Percentiles rank a stretch among this genome's conserved stretches.
Conservation (phyloP, 345 rosid genomes). For the Psidium friedrichsthalianum region DNA sequence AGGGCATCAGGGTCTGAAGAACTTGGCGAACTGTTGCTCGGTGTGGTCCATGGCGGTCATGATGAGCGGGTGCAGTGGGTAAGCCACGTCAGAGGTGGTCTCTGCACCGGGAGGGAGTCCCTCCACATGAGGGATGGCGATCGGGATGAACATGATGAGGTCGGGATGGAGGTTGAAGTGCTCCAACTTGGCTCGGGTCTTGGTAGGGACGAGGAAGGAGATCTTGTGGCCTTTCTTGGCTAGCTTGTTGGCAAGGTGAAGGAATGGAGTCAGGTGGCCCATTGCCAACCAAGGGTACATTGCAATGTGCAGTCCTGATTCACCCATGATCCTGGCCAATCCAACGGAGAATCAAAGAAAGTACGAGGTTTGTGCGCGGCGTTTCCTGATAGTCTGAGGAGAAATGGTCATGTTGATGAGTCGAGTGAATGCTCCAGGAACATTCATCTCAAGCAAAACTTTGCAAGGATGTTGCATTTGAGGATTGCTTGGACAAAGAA, state of each 20-base stretch:
- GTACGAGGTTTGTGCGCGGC: background rate
- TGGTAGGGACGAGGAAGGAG: constrained; percentile 33
- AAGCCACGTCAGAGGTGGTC: constrained; percentile 16
- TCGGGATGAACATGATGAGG: constrained; percentile 19
- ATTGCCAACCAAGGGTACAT: constrained; percentile 58
- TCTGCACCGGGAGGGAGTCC: constrained; percentile 24
- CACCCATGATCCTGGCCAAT: background rate
- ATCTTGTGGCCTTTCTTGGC: constrained; percentile 37
- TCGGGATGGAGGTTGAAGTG: constrained; percentile 23
- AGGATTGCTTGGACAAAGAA: background rate
- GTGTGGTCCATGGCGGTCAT: constrained; percentile 25
- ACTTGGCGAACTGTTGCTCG: background rate
- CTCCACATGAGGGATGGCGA: constrained; percentile 24
- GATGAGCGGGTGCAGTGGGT: constrained; percentile 3
- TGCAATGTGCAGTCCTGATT: constrained; percentile 14
- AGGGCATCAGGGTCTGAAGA: constrained; percentile 14
- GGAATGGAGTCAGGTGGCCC: constrained; percentile 48
- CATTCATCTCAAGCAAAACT: background rate
- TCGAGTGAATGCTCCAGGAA: too few relatives aligned
- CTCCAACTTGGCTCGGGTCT: constrained; percentile 19
- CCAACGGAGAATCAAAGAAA: background rate
- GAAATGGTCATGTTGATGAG: background rate
- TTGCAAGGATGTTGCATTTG: background rate
- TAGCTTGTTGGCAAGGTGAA: constrained; percentile 50
- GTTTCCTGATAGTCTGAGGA: background rate